phyloP scores from a whole-genome alignment of 2,329 filamentous ascomycete genomes.

The Botrytis pseudocinerea region DNA sequence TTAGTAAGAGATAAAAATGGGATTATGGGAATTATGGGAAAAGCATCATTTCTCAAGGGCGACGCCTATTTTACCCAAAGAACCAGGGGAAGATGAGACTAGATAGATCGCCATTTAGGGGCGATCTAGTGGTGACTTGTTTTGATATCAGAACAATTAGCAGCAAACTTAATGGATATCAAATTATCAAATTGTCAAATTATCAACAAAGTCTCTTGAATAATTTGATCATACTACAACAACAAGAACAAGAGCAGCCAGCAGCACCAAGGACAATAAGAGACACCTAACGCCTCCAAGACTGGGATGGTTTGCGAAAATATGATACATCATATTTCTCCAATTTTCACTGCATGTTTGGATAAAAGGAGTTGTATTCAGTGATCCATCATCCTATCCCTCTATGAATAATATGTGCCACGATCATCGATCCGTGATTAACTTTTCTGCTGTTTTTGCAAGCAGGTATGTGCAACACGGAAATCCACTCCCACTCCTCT shows the following conservation, averaged over 20 bases:
- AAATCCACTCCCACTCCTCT: background rate
- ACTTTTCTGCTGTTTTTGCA: background rate
- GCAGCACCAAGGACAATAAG: background rate
- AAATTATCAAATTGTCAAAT: background rate
- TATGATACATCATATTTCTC: conserved; percentile 12
- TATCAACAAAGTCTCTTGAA: background rate
- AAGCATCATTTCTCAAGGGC: conserved; percentile 19
- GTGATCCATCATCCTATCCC: background rate
- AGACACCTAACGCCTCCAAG: background rate
- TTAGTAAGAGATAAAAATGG: conserved; percentile 18
- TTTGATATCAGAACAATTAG: background rate
- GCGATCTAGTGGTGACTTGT: conserved; percentile 20
- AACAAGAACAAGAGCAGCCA: background rate
- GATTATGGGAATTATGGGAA: conserved; percentile 16
- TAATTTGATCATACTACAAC: background rate
- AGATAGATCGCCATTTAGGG: conserved; percentile 24
- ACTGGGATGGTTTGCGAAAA: background rate
- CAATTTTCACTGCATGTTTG: conserved; percentile 17
- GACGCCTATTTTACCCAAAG: conserved; percentile 16
- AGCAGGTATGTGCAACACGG: background rate
- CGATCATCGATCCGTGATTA: conserved; percentile 10
- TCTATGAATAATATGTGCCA: conserved; percentile 12
- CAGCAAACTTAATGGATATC: background rate
- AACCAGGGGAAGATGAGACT: conserved; percentile 19
- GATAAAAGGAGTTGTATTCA: conserved; percentile 7